Evolutionary conservation across 352 stramenopile species (phyloP).

Genomic region (Pythium coloratum): DNA sequence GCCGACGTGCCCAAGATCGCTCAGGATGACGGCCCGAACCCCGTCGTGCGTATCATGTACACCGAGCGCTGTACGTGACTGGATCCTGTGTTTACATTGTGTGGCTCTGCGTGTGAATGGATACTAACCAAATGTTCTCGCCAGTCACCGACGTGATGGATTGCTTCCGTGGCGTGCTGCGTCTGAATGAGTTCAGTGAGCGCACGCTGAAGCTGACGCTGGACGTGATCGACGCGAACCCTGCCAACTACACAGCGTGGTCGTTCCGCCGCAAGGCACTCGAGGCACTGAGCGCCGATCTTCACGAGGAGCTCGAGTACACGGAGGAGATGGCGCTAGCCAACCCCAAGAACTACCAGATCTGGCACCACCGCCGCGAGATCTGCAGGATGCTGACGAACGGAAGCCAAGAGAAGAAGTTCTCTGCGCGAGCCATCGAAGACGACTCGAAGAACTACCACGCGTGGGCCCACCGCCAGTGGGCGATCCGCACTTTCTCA

Average conservation of each 20-base stretch:
- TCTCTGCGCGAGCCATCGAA: constrained; percentile 90
- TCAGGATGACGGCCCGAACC: constrained; percentile 79
- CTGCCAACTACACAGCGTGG: constrained; percentile 99
- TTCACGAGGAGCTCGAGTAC: constrained; percentile 70
- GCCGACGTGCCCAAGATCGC: constrained; percentile 82
- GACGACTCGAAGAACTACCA: constrained; percentile 99
- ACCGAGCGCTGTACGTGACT: constrained; percentile 55
- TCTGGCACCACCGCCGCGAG: constrained; percentile 98
- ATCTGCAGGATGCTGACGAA: constrained; percentile 87
- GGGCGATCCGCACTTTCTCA: constrained; percentile 85
- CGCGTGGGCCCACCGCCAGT: constrained; percentile 97
- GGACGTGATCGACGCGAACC: constrained; percentile 93
- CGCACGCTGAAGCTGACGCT: constrained; percentile 91
- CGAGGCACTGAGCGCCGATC: constrained; percentile 66
- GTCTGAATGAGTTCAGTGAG: constrained; percentile 88
- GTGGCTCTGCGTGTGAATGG: neutral
- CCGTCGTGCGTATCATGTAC: constrained; percentile 82
- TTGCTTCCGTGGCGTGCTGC: constrained; percentile 94
- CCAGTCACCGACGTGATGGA: constrained; percentile 90
- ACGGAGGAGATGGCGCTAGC: constrained; percentile 86
- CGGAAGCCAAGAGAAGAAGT: constrained; percentile 88
- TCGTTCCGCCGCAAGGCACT: constrained; percentile 92
- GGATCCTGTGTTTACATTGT: neutral
- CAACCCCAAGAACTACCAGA: constrained; percentile 99
- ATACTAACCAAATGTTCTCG: neutral